Conservation (phyloP, 2,329 filamentous ascomycete genomes). For the Alternaria tenuissima region DNA sequence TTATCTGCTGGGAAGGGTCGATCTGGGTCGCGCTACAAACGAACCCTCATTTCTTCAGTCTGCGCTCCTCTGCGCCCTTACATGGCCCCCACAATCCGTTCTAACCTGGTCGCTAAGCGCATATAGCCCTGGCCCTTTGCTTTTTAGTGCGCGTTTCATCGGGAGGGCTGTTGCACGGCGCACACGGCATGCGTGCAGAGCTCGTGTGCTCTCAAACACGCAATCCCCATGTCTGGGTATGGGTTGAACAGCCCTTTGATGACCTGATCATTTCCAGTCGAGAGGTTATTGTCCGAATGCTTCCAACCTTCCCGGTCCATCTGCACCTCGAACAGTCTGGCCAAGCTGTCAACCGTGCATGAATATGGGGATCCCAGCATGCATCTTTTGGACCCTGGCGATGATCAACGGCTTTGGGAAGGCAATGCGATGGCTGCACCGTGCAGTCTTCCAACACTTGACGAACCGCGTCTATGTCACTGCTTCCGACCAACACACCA, state of each 20-base stretch:
- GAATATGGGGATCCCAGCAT: constrained; percentile 15
- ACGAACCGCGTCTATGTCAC: constrained; percentile 10
- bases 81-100: constrained; percentile 20
- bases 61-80: constrained; percentile 18
- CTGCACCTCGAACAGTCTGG: not conserved
- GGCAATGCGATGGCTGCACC: constrained; percentile 13
- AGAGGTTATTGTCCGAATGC: not conserved
- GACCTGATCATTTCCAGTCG: not conserved
- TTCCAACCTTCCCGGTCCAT: not conserved
- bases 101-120: constrained; percentile 5
- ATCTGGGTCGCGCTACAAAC: constrained; percentile 24
- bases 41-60: constrained; percentile 22
- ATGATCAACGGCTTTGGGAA: constrained; percentile 22
- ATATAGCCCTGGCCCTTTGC: not conserved
- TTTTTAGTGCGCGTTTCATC: constrained; percentile 11
- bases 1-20: constrained; percentile 17
- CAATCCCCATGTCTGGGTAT: not conserved
- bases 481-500: constrained; percentile 1
- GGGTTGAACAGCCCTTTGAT: not conserved
- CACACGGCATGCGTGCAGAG: not conserved
- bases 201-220: not conserved
- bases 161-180: not conserved
- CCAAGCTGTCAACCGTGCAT: constrained; percentile 7
- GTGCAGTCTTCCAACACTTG: constrained; percentile 1
- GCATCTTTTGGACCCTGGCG: constrained; percentile 6